phyloP scores from a whole-genome alignment of 2,329 filamentous ascomycete species.

The Chaetomium sp. region DNA sequence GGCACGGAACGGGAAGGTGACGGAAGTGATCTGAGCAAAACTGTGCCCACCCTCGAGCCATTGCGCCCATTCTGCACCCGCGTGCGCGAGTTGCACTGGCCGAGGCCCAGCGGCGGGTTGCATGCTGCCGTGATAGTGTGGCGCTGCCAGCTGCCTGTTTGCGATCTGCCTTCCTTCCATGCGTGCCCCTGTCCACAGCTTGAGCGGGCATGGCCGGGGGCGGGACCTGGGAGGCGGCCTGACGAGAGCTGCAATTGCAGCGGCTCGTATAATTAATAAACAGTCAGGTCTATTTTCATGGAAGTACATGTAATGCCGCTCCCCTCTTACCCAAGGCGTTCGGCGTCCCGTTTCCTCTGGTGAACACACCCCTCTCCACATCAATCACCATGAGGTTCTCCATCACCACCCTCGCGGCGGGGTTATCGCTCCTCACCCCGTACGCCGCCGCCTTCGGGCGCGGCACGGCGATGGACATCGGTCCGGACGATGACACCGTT shows the following conservation, averaged over 20 bases:
- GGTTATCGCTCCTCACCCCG: conserved; percentile 9
- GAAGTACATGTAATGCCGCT: not conserved
- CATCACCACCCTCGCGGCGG: conserved; percentile 17
- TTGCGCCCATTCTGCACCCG: not conserved
- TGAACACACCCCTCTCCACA: not conserved
- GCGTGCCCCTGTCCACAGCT: conserved; percentile 15
- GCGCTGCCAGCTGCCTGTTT: conserved; percentile 17
- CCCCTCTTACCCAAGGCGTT: not conserved
- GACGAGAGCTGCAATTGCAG: not conserved
- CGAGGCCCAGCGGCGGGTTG: not conserved
- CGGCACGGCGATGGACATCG: conserved; percentile 31
- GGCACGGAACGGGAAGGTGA: conserved; percentile 22
- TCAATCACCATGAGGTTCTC: conserved; percentile 25
- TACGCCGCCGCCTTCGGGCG: conserved; percentile 20
- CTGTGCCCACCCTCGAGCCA: not conserved
- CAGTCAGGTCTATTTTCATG: not conserved
- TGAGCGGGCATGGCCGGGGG: not conserved
- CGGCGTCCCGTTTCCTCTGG: not conserved
- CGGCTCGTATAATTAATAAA: conserved; percentile 11
- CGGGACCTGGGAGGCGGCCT: not conserved
- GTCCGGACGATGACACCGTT: conserved; percentile 29
- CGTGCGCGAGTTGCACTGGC: not conserved
- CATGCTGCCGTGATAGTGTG: not conserved
- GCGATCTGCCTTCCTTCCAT: conserved; percentile 1
- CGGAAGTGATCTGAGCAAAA: not conserved